phyloP scores from a whole-genome alignment of 441 rosid genomes.

The Erodium chrysanthum region DNA sequence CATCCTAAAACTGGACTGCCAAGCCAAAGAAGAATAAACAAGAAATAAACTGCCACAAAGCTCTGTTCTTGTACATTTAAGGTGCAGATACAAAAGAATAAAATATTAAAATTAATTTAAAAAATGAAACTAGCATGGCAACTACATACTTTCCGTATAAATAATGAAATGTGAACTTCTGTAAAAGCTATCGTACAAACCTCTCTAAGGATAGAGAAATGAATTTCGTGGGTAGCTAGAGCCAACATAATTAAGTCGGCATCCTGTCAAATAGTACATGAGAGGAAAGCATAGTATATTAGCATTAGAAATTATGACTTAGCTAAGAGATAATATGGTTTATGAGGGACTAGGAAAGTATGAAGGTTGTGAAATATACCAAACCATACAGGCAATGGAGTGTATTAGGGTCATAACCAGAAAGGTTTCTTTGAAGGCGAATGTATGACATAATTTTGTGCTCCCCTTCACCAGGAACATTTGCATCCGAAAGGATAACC shows the following conservation, averaged over 20 bases:
- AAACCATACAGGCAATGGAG: conserved; percentile 88
- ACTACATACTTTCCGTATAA: neutral
- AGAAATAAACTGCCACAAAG: neutral
- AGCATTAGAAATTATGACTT: conserved; percentile 18
- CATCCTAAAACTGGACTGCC: too few species aligned
- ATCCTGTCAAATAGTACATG: conserved; percentile 44
- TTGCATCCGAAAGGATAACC: conserved; percentile 97
- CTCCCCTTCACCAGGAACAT: conserved; percentile 99
- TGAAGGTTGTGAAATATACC: conserved; percentile 48
- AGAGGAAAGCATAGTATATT: conserved; percentile 17
- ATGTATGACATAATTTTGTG: conserved; percentile 89
- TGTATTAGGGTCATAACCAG: conserved; percentile 87
- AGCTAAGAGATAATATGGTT: conserved; percentile 8
- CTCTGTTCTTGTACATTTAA: neutral
- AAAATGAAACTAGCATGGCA: too few species aligned
- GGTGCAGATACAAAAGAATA: neutral
- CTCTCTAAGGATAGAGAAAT: conserved; percentile 96
- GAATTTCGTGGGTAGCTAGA: conserved; percentile 92
- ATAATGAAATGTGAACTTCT: neutral
- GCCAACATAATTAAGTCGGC: conserved; percentile 97
- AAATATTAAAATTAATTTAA: neutral
- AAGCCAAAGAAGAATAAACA: too few species aligned
- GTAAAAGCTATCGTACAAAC: conserved; percentile 27
- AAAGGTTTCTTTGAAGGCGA: conserved; percentile 88
- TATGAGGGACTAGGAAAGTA: neutral